phyloP scores from a whole-genome alignment of 306 rosid species.

The Cucumis sativus region Cucumber_9930_V3 NC_026658.2:15846501-15847000 shows the following conservation, averaged over 20 bases:
- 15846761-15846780: not conserved
- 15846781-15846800: not conserved
- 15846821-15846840: not conserved
- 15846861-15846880: not conserved
- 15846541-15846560: conserved; percentile 56
- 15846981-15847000: too few relatives aligned
- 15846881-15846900: not conserved
- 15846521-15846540: conserved; percentile 47
- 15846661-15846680: not conserved
- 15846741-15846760: not conserved
- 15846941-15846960: too few relatives aligned
- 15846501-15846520: not conserved
- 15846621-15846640: conserved; percentile 55
- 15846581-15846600: conserved; percentile 46
- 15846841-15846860: not conserved
- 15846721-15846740: not conserved
- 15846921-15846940: too few relatives aligned
- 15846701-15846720: not conserved
- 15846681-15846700: not conserved
- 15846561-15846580: conserved; percentile 47
- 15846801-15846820: not conserved
- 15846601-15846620: conserved; percentile 37
- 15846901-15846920: not conserved
- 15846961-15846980: too few relatives aligned
- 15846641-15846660: conserved; percentile 4